A percentile compares a stretch with the other conserved stretches of the same genome.
Conservation (phyloP, 208 protist species). For the Trypanosoma avium region DNA sequence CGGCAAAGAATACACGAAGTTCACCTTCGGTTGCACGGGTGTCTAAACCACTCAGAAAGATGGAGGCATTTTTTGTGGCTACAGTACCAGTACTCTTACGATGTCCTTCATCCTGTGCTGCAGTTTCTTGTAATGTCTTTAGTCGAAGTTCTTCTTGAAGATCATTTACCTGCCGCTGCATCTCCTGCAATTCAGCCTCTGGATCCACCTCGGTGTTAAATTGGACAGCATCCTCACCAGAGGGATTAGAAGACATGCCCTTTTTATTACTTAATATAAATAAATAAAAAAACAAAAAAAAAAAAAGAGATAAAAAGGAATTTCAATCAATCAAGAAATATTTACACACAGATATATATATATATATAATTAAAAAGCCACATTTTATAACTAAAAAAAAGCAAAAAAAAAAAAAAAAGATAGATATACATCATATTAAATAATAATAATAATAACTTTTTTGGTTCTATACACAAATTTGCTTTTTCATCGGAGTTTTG, state of each 20-base stretch:
- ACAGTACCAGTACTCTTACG: constrained; percentile 57
- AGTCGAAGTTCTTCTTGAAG: constrained; percentile 87
- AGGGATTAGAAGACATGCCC: constrained; percentile 20
- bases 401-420: no score
- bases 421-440: no score
- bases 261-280: constrained; percentile 24
- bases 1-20: constrained; percentile 89
- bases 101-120: constrained; percentile 79
- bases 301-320: constrained; percentile 18
- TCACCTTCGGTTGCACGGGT: constrained; percentile 86
- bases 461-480: no score
- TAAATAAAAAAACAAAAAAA: constrained; percentile 1
- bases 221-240: constrained; percentile 27
- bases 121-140: constrained; percentile 73
- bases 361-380: background rate
- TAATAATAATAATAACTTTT: no score
- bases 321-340: constrained; percentile 4
- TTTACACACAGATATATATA: background rate
- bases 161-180: constrained; percentile 77
- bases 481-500: no score
- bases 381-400: no score
- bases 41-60: constrained; percentile 93
- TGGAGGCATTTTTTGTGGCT: constrained; percentile 70
- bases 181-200: constrained; percentile 76
- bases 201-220: constrained; percentile 52